phyloP scores from a whole-genome alignment of 305 asterid genomes.

The Rubia occidens region DNA sequence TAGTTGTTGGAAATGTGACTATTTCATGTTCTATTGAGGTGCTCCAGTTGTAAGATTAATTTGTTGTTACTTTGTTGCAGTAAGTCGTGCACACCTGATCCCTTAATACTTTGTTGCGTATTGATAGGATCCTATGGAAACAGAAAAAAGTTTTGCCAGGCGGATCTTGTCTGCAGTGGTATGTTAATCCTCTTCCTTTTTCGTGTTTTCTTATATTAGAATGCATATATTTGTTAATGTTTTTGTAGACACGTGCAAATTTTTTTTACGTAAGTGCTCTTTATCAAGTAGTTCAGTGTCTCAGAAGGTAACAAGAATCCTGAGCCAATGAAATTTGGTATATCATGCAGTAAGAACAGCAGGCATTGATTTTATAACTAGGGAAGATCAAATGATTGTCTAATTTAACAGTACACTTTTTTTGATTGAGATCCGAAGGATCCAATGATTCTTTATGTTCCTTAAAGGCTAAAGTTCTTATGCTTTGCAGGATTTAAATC shows the following conservation, averaged over 20 bases:
- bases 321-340: background rate
- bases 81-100: too few species aligned
- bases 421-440: background rate
- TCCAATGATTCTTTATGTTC: background rate
- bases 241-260: too few species aligned
- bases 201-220: background rate
- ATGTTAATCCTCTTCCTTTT: constrained; percentile 24
- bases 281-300: background rate
- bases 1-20: constrained; percentile 65
- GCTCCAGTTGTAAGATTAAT: too few species aligned
- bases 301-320: background rate
- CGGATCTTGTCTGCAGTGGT: constrained; percentile 92
- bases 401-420: background rate
- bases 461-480: background rate
- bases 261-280: too few species aligned
- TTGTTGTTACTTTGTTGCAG: too few species aligned
- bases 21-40: too few species aligned
- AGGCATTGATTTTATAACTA: background rate
- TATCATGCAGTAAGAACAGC: background rate
- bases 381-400: background rate
- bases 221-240: background rate
- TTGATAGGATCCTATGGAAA: constrained; percentile 90
- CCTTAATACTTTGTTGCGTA: constrained; percentile 21
- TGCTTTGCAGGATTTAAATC: constrained; percentile 6
- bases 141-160: constrained; percentile 65